phyloP scores from a whole-genome alignment of 225 moss, liverwort and hornwort species.

The Pseudoscleropodium purum region DNA sequence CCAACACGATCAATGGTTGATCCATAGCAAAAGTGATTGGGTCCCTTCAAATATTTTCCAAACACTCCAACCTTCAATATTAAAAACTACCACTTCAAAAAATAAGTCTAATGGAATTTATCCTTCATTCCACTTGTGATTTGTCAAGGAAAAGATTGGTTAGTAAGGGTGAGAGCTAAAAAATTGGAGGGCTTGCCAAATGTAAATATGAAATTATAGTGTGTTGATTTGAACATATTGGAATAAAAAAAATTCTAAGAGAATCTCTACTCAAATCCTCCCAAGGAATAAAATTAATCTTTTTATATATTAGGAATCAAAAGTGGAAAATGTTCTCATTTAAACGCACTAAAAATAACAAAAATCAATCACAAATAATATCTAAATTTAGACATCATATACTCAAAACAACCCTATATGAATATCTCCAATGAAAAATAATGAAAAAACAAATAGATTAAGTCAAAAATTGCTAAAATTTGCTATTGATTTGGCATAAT shows the following conservation, averaged over 20 bases:
- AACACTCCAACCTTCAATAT: neutral
- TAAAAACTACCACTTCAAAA: accelerated
- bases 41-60: neutral
- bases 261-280: neutral
- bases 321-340: neutral
- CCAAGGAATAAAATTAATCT: neutral
- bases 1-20: accelerated
- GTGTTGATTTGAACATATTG: neutral
- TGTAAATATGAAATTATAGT: neutral
- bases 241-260: neutral
- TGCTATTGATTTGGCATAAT: accelerated
- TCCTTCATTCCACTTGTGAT: neutral
- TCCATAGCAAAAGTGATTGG: neutral
- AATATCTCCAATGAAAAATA: neutral
- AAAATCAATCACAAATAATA: accelerated
- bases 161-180: accelerated
- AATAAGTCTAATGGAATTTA: neutral
- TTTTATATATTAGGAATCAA: neutral
- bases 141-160: neutral
- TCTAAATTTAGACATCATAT: neutral
- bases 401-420: neutral
- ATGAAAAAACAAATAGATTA: neutral
- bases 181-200: neutral
- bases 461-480: neutral
- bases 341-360: accelerated